A percentile compares a stretch with the other conserved stretches of the same genome.
These are phyloP conservation scores for Hymenoscyphus occultus DNA, from an alignment of 2,329 filamentous ascomycete genomes.

Conservation along the genomic window DNA sequence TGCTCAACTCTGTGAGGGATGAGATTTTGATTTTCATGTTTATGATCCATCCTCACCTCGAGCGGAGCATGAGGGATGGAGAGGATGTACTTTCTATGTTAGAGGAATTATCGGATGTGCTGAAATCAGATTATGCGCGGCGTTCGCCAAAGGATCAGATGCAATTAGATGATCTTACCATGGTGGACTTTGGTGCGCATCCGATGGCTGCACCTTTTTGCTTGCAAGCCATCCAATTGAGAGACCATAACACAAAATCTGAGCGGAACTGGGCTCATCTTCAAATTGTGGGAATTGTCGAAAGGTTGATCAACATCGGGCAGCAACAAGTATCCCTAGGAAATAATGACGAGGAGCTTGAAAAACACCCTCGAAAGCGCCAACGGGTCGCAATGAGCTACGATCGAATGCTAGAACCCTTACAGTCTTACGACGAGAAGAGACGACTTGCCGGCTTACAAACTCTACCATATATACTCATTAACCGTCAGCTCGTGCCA, in stretches of 20 bases:
- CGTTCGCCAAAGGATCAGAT: conserved; percentile 69
- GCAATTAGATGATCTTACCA: conserved; percentile 70
- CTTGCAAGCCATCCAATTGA: conserved; percentile 51
- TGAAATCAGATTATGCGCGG: conserved; percentile 77
- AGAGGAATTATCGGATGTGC: conserved; percentile 62
- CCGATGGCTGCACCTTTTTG: conserved; percentile 40
- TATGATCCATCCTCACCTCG: conserved; percentile 60
- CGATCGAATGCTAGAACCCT: conserved; percentile 30
- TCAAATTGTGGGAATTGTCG: conserved; percentile 56
- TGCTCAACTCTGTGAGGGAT: conserved; percentile 60
- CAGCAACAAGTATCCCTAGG: conserved; percentile 14
- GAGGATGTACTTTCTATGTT: conserved; percentile 43
- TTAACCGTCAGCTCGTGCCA: conserved; percentile 42
- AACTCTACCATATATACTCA: conserved; percentile 49
- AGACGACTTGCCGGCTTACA: conserved; percentile 44
- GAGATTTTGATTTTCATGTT: conserved; percentile 75
- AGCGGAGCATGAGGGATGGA: conserved; percentile 50
- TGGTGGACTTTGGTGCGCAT: conserved; percentile 38
- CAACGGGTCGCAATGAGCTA: conserved; percentile 25
- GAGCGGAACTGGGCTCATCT: conserved; percentile 61
- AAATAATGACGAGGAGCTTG: conserved; percentile 16
- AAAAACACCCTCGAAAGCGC: conserved; percentile 33
- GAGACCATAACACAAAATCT: conserved; percentile 50
- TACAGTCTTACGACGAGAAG: conserved; percentile 29
- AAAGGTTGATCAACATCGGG: conserved; percentile 37